Evolutionary conservation across 176 grass and related monocot species (phyloP), one percentile per base, ranked within the genome.

Genomic region (Zoysia japonica): DNA sequence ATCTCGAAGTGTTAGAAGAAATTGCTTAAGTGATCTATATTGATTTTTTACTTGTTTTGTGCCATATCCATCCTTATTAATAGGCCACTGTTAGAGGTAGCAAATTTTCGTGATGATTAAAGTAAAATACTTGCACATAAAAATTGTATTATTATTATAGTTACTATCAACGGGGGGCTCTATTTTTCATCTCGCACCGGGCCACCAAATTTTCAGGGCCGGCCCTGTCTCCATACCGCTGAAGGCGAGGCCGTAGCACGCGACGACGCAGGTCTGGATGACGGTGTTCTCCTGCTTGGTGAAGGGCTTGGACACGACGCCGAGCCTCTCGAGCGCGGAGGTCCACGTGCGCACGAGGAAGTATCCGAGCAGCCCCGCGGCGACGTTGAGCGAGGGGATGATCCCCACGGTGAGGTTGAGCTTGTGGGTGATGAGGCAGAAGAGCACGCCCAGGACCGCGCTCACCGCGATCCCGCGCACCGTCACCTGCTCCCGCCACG

Each of bases 221-320:
- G 28, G 28, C 28, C 28, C 28, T 28, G 28, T 28, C 2, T 61
- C 0, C 51, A 61, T 97, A 97, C 95, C 95, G 70, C 91, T 94
- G 72, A 90, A 90, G 52, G 91, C 95, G 71, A 97, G 77, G 17
- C 91, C 91, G 62, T 88, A 97, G 89, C 91, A 92, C 28, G 92
- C 85, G 84, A 92, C 92, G 42, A 98, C 90, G 87, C 92, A 98
- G 3, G 95, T 90, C 88, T 94, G 95, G 60, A 92, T 94, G 61
- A 98, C 90, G 45, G 92, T 94, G 84, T 98, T 98, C 89, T 98
- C 95, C 81, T 94, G 93, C 85, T 81, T 90, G 36, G 87, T 93
- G 64, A 93, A 93, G 13, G 91, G 91, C 83, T 75, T 90, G 61
- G 85, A 60, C 13, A 83, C 52, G 47, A 93, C 2, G 47, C 91